Base-by-base conservation (phyloP, 306 rosid genomes). In the Calophaca sinica region DNA sequence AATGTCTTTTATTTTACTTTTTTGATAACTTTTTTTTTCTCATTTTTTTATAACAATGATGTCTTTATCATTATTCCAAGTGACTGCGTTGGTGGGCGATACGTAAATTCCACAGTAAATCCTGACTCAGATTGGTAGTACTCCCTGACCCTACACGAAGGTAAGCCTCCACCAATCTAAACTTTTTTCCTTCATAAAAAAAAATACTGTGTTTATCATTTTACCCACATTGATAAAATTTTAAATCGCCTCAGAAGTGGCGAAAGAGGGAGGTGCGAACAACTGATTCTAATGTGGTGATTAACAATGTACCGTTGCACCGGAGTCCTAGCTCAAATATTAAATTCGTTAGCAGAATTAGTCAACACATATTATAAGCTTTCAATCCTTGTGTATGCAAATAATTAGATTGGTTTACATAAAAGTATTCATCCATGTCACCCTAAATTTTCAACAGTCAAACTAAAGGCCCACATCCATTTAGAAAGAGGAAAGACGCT, bases 241-340 rank as follows among this genome's bases (percentile, higher is more conserved):
- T 67, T 67, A 9, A 67, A 48, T 48, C 11, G 72, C 72, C 72
- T 46, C 58, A 46, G 29, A 67, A 67, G 58, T 67, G 14, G 44
- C 44, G 42, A 67, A 67, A 31, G 57, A 48, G 72, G 39, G 31
- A 64, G 70, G 54, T 2, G 46, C 13, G 9, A 4, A 20, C 7
- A 45, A 45, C 11, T 28, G 6, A 66, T 41, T 31, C 20, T 35
- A 29, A 9, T 41, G 2, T 45, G 57, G 57, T 49, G 7, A 49
- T 49, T 45, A 48, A 28, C 53, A 32, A 59, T 5, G 53, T 42
- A 13, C n/a, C 7, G 4, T 15, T 45, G 39, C 70, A 36, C 79
- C 79, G 70, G 2, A 48, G 51, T 61, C 79, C 41, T 32, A 68
- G 76, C 28, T 68, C 54, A 26, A 38, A 41, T 12, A 39, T 74